Conservation (phyloP, 805 yeast species). For the Barnettozyma wickerhamii region DNA sequence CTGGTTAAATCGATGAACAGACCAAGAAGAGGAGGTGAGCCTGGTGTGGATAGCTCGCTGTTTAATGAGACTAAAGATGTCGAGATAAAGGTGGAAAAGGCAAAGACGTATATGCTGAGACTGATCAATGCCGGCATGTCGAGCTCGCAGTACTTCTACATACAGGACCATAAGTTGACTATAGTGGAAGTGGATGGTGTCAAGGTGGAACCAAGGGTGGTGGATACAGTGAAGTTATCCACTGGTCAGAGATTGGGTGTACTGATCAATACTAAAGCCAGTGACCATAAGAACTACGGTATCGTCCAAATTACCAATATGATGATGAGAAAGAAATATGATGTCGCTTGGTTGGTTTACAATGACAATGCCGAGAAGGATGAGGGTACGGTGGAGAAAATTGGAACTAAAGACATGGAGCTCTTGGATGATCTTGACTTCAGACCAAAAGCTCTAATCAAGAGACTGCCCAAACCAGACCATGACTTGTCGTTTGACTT, state of each 20-base stretch:
- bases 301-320: conserved; percentile 55
- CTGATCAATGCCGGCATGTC: conserved; percentile 55
- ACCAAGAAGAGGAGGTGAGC: conserved; percentile 45
- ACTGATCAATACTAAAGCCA: conserved; percentile 45
- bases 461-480: conserved; percentile 50
- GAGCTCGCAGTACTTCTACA: conserved; percentile 48
- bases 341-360: conserved; percentile 52
- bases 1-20: conserved; percentile 35
- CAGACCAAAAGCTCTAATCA: conserved; percentile 32
- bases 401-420: conserved; percentile 22
- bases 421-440: conserved; percentile 31
- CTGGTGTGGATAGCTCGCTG: conserved; percentile 40
- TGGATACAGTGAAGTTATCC: conserved; percentile 47
- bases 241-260: conserved; percentile 79
- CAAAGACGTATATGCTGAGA: conserved; percentile 44
- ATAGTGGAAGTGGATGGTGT: conserved; percentile 61
- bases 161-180: conserved; percentile 49
- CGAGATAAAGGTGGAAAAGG: conserved; percentile 37
- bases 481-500: conserved; percentile 48
- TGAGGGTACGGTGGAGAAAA: no score
- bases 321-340: conserved; percentile 62
- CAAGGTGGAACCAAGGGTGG: conserved; percentile 43
- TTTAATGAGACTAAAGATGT: conserved; percentile 46
- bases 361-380: conserved; percentile 27
- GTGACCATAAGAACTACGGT: conserved; percentile 38